Percentiles rank a stretch among this genome's conserved stretches.
Evolutionary conservation across 768 basidiomycete species (phyloP).

Genomic region (Panaeolus cyanescens): DNA sequence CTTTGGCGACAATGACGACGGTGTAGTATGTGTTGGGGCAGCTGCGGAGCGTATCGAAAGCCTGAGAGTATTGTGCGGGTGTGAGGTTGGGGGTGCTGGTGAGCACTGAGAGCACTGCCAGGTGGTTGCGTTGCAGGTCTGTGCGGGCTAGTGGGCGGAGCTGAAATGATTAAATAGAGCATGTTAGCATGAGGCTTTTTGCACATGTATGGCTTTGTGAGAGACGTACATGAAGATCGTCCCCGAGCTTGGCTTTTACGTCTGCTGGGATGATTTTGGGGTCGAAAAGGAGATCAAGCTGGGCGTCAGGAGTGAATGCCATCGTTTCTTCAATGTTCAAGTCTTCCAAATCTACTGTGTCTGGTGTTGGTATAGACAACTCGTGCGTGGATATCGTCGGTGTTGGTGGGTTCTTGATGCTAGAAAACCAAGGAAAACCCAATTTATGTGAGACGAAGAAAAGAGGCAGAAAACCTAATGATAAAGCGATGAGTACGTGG

Average conservation of each 20-base stretch:
- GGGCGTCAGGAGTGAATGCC: slow-evolving; percentile 56
- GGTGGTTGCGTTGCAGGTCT: slow-evolving; percentile 82
- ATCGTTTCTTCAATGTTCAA: no score
- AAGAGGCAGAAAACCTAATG: not conserved
- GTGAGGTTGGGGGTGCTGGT: slow-evolving; percentile 69
- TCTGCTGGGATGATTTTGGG: slow-evolving; percentile 68
- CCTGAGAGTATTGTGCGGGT: slow-evolving; percentile 64
- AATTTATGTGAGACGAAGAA: not conserved
- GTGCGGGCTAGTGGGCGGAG: slow-evolving; percentile 87
- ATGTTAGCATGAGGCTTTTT: not conserved
- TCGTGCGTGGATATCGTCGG: not conserved
- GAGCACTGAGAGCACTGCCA: slow-evolving; percentile 82
- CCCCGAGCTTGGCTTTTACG: slow-evolving; percentile 58
- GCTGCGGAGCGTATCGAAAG: slow-evolving; percentile 62
- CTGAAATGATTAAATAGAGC: slow-evolving; percentile 37
- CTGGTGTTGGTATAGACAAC: no score
- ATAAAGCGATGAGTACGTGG: not conserved
- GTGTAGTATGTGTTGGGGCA: slow-evolving; percentile 73
- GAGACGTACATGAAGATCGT: slow-evolving; percentile 64
- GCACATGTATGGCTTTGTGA: not conserved
- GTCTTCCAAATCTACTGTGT: no score
- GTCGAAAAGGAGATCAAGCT: slow-evolving; percentile 80
- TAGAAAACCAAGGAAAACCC: no score
- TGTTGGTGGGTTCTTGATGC: not conserved
- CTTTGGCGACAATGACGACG: slow-evolving; percentile 79